Conservation (phyloP, 306 rosid genomes). For the Citrullus amarus region DNA sequence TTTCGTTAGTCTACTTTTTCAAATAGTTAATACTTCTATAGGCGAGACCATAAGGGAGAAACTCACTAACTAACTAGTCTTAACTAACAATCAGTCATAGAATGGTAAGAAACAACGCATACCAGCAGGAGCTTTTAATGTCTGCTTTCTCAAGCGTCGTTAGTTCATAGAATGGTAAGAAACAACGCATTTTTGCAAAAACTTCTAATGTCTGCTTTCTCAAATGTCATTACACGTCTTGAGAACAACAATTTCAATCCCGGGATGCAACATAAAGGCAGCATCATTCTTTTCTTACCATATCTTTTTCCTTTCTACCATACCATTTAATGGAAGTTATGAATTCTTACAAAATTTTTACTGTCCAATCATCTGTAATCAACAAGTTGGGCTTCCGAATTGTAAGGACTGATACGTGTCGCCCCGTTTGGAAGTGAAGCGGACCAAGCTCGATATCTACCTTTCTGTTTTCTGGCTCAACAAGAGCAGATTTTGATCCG, state of each 20-base stretch:
- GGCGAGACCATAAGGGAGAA: background rate
- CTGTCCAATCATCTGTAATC: conserved; percentile 62
- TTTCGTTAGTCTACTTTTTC: background rate
- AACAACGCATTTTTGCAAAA: background rate
- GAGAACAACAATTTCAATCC: background rate
- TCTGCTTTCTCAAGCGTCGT: background rate
- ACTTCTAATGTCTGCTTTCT: background rate
- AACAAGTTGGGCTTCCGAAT: conserved; percentile 68
- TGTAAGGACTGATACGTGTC: conserved; percentile 28
- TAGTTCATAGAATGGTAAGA: background rate
- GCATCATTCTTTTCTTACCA: background rate
- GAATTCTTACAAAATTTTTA: conserved; percentile 34
- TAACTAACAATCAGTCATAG: background rate
- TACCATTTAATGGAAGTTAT: background rate
- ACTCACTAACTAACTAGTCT: background rate
- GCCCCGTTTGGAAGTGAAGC: conserved; percentile 42
- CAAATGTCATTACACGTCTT: background rate
- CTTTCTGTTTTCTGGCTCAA: conserved; percentile 52
- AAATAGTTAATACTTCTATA: background rate
- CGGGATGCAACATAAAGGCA: background rate
- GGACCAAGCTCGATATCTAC: conserved; percentile 55
- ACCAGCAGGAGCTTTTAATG: background rate
- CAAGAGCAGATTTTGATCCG: conserved; percentile 41
- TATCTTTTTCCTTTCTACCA: background rate
- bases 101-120: background rate